Conservation (phyloP, 2,329 filamentous ascomycete genomes). For the Hortaea werneckii region DNA sequence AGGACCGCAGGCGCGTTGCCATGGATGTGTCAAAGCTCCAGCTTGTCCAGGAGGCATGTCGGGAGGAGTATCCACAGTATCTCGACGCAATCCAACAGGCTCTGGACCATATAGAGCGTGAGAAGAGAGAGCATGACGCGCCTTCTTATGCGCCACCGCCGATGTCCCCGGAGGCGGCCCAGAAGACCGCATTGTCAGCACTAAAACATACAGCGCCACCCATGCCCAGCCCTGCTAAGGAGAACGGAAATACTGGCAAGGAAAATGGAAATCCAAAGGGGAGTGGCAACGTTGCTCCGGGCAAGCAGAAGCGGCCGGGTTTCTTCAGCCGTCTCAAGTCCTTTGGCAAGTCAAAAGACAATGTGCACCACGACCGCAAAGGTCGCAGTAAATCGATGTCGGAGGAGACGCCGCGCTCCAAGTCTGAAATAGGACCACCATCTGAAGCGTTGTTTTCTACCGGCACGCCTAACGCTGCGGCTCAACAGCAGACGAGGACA, state of each 20-base stretch:
- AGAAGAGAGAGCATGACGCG: slow-evolving; percentile 15
- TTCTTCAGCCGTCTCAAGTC: slow-evolving; percentile 19
- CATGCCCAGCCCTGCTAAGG: neutral
- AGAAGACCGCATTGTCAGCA: neutral
- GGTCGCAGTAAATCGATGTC: neutral
- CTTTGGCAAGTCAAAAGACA: slow-evolving; percentile 11
- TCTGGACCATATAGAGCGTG: slow-evolving; percentile 32
- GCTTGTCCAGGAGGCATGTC: slow-evolving; percentile 34
- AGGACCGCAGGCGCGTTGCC: slow-evolving; percentile 20
- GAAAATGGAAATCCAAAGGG: too few relatives aligned
- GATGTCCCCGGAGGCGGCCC: neutral
- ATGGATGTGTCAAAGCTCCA: slow-evolving; percentile 34
- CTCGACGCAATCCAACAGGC: slow-evolving; percentile 32
- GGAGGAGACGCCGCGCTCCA: slow-evolving; percentile 16
- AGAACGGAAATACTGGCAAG: neutral
- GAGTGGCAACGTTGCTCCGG: too few relatives aligned
- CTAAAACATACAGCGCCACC: neutral
- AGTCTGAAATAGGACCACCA: slow-evolving; percentile 18
- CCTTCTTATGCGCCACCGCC: slow-evolving; percentile 3
- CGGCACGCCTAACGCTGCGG: neutral
- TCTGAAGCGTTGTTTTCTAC: neutral
- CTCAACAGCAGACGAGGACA: neutral
- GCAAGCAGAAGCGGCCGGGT: slow-evolving; percentile 16
- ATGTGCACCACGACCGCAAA: slow-evolving; percentile 1
- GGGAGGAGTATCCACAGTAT: slow-evolving; percentile 35